These are phyloP conservation scores for Kalanchoe fedtschenkoi DNA, from an alignment of 164 flowering plant species.

Conservation along the genomic window DNA sequence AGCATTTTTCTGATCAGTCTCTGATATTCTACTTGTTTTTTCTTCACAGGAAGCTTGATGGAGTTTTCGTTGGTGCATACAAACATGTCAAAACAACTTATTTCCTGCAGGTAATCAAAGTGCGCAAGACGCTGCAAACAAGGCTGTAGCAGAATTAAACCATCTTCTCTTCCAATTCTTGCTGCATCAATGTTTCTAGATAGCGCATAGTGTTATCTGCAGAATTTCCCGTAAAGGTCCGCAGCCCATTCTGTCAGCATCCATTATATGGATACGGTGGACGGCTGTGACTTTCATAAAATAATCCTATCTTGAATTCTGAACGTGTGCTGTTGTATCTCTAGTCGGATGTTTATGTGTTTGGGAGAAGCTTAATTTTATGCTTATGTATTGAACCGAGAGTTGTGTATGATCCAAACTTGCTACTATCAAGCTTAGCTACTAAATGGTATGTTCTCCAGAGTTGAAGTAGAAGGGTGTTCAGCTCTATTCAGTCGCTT, in stretches of 20 bases:
- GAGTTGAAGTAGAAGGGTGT: too few species aligned
- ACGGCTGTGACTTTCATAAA: background rate
- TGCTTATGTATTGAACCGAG: too few species aligned
- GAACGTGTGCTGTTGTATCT: background rate
- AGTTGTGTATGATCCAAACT: too few species aligned
- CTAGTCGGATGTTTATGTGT: background rate
- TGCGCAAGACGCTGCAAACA: background rate
- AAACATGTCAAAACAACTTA: conserved; percentile 6
- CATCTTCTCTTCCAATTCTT: background rate
- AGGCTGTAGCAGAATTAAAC: background rate
- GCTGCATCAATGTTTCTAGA: background rate
- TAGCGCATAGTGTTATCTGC: background rate
- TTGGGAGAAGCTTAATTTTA: background rate
- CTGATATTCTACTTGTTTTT: background rate
- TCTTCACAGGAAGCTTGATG: background rate
- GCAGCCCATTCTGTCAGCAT: background rate
- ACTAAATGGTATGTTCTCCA: too few species aligned
- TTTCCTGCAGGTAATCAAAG: background rate
- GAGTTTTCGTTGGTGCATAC: background rate
- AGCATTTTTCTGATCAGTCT: background rate
- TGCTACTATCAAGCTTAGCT: too few species aligned
- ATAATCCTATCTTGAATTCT: background rate
- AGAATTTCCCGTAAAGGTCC: background rate
- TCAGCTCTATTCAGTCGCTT: too few species aligned
- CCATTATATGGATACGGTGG: background rate